Base-by-base conservation (phyloP, 2,329 filamentous ascomycete species). In the Diaporthe amygdali region DNA sequence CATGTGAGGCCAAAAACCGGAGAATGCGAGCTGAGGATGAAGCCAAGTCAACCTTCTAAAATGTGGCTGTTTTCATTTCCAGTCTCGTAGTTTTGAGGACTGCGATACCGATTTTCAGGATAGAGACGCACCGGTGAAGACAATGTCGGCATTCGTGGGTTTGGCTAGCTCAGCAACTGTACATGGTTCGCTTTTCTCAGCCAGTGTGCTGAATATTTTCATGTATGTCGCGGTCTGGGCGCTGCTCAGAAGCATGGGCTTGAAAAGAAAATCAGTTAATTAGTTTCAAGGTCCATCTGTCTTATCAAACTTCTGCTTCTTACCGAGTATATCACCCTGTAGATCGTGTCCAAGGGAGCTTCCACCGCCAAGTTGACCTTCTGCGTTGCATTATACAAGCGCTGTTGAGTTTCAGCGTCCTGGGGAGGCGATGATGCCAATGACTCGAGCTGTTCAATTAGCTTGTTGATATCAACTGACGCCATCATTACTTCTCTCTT, bases 161-260 rank as follows among this genome's bases (percentile, higher is more conserved):
- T 39, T 22, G 2, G 67, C 70, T 2, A 72, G 49, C 17, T 54
- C 49, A 4, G 15, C 30, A 6, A 61, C 56, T 3, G 55, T 70
- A 41, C 68, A 61, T 52, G 66, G 70, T 10, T 12, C 7, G 17
- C 10, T 30, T 32, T 52, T 46, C 3, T 66, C 66, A 20, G 66
- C n/a, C 32, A 72, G 51, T 14, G 56, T 70, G 7, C 63, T 61
- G 27, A 66, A 72, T 32, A 72, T 70, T 14, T 44, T 44, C 46
- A 72, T 61, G 25, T 72, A 59, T 9, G 46, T 46, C 6, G 67
- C 70, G 7, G 68, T 63, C n/a, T 54, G 52, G 12, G 66, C 68
- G 32, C 37, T 52, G 30, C 49, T 72, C 5, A 70, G 27, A 5
- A 72, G 51, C 70, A 70, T 70, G 1, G 67, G 70, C 70, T 72